These are phyloP conservation scores for Salix exigua DNA, from an alignment of 345 rosid species.

Conservation along the genomic window DNA sequence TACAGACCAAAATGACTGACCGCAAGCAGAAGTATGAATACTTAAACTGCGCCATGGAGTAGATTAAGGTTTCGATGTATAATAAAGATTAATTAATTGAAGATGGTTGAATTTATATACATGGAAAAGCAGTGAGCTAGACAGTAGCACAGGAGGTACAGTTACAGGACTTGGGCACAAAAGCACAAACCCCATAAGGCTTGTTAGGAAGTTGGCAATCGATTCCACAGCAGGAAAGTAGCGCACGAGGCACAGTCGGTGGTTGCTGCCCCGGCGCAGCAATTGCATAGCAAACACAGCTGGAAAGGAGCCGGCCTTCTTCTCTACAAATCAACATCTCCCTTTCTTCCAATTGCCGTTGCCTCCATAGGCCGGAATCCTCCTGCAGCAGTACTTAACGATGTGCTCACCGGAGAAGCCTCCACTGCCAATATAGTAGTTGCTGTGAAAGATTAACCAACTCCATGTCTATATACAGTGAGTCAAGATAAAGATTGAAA, in stretches of 20 bases:
- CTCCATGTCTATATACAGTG: neutral
- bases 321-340: neutral
- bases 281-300: constrained; percentile 64
- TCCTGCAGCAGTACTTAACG: neutral
- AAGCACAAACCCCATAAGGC: constrained; percentile 77
- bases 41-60: neutral
- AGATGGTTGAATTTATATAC: no score
- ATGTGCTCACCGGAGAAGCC: neutral
- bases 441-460: neutral
- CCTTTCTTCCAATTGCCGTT: neutral
- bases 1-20: no score
- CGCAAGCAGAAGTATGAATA: no score
- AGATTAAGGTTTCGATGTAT: neutral
- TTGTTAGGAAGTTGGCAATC: constrained; percentile 68
- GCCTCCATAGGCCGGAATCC: constrained; percentile 6
- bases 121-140: neutral
- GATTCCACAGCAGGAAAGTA: constrained; percentile 65
- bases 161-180: constrained; percentile 64
- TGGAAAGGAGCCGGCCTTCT: constrained; percentile 49
- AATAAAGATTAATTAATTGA: neutral
- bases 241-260: constrained; percentile 43
- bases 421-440: neutral
- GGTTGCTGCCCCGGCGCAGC: constrained; percentile 36
- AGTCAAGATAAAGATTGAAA: neutral
- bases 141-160: constrained; percentile 40